These are phyloP conservation scores for Orbilia ellipsospora DNA, from an alignment of 2,329 filamentous ascomycete genomes.

Conservation along the genomic window DNA sequence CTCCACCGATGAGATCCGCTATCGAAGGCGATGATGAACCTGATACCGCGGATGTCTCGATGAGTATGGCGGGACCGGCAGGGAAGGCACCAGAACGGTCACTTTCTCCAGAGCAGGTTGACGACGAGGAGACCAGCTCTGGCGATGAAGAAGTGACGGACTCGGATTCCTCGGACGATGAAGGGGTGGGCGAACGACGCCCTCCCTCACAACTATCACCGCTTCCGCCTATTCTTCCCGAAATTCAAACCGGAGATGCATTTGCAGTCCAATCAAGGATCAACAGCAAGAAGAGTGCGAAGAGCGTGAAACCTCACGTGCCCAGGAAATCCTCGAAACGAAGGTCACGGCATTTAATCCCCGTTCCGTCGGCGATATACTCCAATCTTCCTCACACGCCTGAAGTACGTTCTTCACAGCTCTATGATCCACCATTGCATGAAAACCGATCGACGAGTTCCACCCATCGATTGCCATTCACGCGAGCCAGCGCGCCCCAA, in stretches of 20 bases:
- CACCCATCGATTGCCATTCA: constrained; percentile 64
- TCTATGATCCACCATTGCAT: constrained; percentile 48
- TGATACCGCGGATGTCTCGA: constrained; percentile 58
- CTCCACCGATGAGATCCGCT: constrained; percentile 76
- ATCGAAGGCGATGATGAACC: constrained; percentile 75
- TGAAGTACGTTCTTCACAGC: constrained; percentile 31
- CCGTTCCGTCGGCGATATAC: constrained; percentile 28
- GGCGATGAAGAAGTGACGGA: constrained; percentile 55
- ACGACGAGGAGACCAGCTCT: constrained; percentile 56
- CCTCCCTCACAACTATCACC: constrained; percentile 63
- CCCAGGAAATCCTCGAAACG: constrained; percentile 80
- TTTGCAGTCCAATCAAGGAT: constrained; percentile 65
- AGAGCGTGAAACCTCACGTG: constrained; percentile 67
- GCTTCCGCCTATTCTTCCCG: constrained; percentile 68
- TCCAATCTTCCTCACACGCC: constrained; percentile 48
- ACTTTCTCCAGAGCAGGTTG: constrained; percentile 60
- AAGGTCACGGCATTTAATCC: constrained; percentile 62
- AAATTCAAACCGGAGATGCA: constrained; percentile 70
- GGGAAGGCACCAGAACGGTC: constrained; percentile 73
- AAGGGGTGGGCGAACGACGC: constrained; percentile 62
- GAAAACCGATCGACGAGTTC: constrained; percentile 56
- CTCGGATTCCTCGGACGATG: constrained; percentile 60
- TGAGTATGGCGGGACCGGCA: constrained; percentile 63
- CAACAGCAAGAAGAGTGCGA: constrained; percentile 60
- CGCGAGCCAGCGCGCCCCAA: constrained; percentile 21